Conservation (phyloP, 345 rosid species). For the Brassica carinata region DNA sequence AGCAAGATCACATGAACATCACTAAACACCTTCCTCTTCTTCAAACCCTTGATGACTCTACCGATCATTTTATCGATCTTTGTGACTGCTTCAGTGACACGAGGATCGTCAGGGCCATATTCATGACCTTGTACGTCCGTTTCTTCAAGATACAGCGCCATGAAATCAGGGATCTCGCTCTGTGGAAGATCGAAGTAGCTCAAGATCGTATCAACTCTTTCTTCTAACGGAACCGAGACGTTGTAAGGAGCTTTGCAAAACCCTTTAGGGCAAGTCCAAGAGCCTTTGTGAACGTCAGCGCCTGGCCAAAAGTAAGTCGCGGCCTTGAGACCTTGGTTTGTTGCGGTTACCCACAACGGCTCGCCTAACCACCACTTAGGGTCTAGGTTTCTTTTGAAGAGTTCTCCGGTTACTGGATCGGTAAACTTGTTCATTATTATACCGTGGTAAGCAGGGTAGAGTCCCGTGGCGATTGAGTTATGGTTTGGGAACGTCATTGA, state of each 20-base stretch:
- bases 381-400: conserved; percentile 69
- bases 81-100: conserved; percentile 64
- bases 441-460: conserved; percentile 88
- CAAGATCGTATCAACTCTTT: conserved; percentile 74
- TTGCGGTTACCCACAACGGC: conserved; percentile 84
- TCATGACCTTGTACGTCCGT: conserved; percentile 89
- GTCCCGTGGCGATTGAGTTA: conserved; percentile 87
- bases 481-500: conserved; percentile 87
- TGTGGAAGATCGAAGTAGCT: conserved; percentile 67
- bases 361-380: conserved; percentile 96
- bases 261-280: conserved; percentile 68
- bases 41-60: conserved; percentile 69
- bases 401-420: conserved; percentile 62
- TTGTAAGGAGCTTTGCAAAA: conserved; percentile 63
- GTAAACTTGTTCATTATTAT: conserved; percentile 63
- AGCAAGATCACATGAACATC: conserved; percentile 77
- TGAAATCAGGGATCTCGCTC: conserved; percentile 63
- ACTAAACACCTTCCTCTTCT: conserved; percentile 67
- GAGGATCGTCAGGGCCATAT: conserved; percentile 86
- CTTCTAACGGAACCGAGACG: conserved; percentile 68
- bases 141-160: conserved; percentile 79
- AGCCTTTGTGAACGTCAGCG: conserved; percentile 81
- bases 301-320: conserved; percentile 94
- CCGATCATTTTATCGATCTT: conserved; percentile 71
- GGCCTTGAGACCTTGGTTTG: conserved; percentile 72